Base-by-base conservation (phyloP, 2,329 filamentous ascomycete genomes). In the Helotiales sp. region DNA sequence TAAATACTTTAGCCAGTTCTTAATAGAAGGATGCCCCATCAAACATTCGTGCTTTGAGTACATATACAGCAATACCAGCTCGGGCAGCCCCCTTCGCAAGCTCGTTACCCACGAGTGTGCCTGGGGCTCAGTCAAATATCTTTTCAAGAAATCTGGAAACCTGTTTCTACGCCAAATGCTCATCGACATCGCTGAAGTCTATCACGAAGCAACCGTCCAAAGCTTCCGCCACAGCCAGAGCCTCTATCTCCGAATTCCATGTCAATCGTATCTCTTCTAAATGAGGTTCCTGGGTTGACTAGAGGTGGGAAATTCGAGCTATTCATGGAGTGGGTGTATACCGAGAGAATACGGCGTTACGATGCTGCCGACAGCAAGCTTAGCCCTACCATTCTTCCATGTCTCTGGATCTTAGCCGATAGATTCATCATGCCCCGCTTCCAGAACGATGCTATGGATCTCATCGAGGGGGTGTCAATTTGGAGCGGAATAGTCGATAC, bases 351-450 rank as follows among this genome's bases (percentile, higher is more conserved):
- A 10, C 10, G 28, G 47, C 7, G 4, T 17, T 11, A 43, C 11
- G 37, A 1, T 4, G 37, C 15, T 11, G 7, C 37, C 37, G 37
- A 43, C 22, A 10, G 22, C 6, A 24, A 26, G 10, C 11, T 26
- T 15, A 26, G 17, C 8, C 8, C 22, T 13, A 13, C 22, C 22
- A 26, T 24, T 13, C 10, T 22, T 24, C 47, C 7, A 2, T 4
- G 55, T 13, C 61, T 71, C 6, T 67, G 11, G 61, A 30, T 67
- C 11, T 54, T 70, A 1, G 66, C 64, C 2, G 66, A 70, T 10
- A 50, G 58, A 40, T 28, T 70, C 17, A 37, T 55, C 1, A 63
- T 69, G 0, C 69, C 69, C 47, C n/a, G 13, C 3, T 40, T 67
- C 1, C 68, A 69, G 26, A 69, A 67, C 8, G 7, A n/a, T 1